Base-by-base conservation (phyloP, 2,329 filamentous ascomycete species). In the Hymenoscyphus scutula region DNA sequence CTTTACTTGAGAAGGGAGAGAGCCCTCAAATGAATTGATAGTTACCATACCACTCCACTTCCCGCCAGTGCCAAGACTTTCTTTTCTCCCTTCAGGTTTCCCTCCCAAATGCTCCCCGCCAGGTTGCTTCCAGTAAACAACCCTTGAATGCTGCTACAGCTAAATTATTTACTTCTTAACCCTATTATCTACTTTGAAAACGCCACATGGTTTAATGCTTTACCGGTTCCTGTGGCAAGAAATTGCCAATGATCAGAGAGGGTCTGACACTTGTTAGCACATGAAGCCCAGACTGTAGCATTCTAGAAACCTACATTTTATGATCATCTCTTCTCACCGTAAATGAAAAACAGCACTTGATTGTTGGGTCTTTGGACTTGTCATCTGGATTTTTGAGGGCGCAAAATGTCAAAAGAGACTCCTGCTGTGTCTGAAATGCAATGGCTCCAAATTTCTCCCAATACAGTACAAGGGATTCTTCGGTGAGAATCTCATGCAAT, bases 361-460 rank as follows among this genome's bases (percentile, higher is more conserved):
- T 88, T 45, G 90, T 87, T 23, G 89, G 85, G 60, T 89, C 85
- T 53, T 86, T 85, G 2, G 88, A 86, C 64, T 84, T 84, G 58
- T 86, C 82, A 66, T 87, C 85, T 3, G 91, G 93, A 68, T 88
- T 93, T 76, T 97, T 97, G 65, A 99, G 79, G 11, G 91, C 89
- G 74, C 95, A 99, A 68, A 91, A 94, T 25, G 95, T 99, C 69
- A 99, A 81, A 72, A 99, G 91, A 25, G 94, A 96, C 75, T 99
- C 97, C 74, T 98, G 95, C 10, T 86, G 88, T 62, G 89, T 87
- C 74, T 99, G 95, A 76, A 99, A 99, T 10, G 95, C 96, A 71
- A 99, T 98, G 5, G 92, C 94, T 58, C 94, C 93, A 73, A 99
- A 99, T 73, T 99, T 97, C 77, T 99, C 95, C 95, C 95, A 99